Evolutionary conservation across 495 filamentous ascomycete genomes (phyloP).

Genomic region (Neurospora africana): DNA sequence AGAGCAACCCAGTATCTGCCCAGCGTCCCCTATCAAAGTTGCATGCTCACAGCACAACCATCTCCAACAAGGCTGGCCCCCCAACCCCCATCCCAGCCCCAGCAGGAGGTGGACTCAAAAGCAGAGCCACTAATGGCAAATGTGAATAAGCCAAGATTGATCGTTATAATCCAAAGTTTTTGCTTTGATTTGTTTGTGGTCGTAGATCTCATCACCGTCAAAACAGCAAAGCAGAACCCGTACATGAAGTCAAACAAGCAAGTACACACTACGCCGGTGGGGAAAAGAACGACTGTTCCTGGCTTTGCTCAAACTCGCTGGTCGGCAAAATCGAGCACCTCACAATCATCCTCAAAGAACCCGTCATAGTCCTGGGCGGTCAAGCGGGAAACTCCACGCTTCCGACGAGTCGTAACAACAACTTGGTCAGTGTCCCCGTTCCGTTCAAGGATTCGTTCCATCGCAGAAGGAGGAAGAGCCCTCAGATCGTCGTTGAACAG

Average conservation of each 20-base stretch:
- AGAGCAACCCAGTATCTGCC: not conserved
- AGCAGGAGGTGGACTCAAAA: not conserved
- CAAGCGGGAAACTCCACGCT: constrained; percentile 42
- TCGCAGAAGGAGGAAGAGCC: constrained; percentile 43
- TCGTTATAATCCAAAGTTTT: not conserved
- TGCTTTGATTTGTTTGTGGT: not conserved
- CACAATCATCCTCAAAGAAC: constrained; percentile 91
- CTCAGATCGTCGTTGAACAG: constrained; percentile 39
- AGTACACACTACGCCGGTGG: not conserved
- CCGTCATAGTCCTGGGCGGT: constrained; percentile 55
- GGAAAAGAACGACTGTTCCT: constrained; percentile 6
- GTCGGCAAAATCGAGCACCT: constrained; percentile 83
- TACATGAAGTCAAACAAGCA: not conserved
- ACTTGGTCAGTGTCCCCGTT: constrained; percentile 62
- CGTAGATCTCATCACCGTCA: not conserved
- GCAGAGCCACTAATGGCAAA: not conserved
- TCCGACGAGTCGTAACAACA: constrained; percentile 66
- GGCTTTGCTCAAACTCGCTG: constrained; percentile 55
- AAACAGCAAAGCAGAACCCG: constrained; percentile 3
- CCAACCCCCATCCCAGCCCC: not conserved
- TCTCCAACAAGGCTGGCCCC: not conserved
- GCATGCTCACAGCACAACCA: not conserved
- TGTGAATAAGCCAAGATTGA: not conserved
- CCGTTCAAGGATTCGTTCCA: constrained; percentile 46
- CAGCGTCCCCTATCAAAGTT: not conserved